Percentiles rank a stretch among this genome's conserved stretches.
Evolutionary conservation across 805 yeast species (phyloP).

Genomic region (Dipodascopsis uninucleata): DNA sequence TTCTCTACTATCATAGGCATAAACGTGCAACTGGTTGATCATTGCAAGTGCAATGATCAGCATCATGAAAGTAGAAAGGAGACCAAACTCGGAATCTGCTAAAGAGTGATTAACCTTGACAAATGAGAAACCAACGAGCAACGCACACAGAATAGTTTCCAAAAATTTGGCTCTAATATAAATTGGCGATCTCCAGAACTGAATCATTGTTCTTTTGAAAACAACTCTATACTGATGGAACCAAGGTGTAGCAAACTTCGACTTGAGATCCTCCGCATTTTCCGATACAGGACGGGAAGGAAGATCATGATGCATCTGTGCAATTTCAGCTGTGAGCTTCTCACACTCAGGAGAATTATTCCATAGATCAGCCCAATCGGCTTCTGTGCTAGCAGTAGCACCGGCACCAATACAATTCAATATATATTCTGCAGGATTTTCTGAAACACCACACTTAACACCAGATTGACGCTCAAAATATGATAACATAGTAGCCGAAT

Average conservation of each 20-base stretch:
- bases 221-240: constrained; percentile 44
- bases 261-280: not conserved
- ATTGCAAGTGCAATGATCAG: constrained; percentile 48
- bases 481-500: constrained; percentile 52
- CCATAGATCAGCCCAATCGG: constrained; percentile 50
- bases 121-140: too few species aligned
- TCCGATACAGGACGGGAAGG: constrained; percentile 39
- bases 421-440: constrained; percentile 93
- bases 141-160: too few species aligned
- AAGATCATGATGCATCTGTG: constrained; percentile 53
- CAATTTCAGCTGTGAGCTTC: constrained; percentile 29
- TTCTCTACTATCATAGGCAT: too few species aligned
- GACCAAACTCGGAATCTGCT: too few species aligned
- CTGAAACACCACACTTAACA: constrained; percentile 59
- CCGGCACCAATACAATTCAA: constrained; percentile 50
- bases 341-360: constrained; percentile 34
- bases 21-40: constrained; percentile 57
- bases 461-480: constrained; percentile 73
- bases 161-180: too few species aligned
- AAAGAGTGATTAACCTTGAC: too few species aligned
- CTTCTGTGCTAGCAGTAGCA: constrained; percentile 33
- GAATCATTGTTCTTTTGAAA: constrained; percentile 41
- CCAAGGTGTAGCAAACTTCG: constrained; percentile 20
- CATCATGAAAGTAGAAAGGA: too few species aligned
- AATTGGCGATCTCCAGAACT: constrained; percentile 55